Conservation (phyloP, 768 basidiomycete species). For the Lactarius hengduanensis region DNA sequence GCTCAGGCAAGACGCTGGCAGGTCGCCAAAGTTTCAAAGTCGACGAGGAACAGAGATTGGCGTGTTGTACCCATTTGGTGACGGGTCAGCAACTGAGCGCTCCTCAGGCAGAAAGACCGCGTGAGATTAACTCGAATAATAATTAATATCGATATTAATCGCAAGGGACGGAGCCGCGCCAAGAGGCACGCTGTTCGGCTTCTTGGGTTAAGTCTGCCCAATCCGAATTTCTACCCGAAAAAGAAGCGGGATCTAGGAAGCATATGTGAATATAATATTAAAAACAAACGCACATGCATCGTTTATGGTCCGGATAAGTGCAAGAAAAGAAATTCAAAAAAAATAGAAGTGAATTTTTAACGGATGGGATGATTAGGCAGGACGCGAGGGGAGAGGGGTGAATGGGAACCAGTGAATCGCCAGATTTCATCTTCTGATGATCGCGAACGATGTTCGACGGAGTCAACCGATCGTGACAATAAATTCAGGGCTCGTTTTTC, state of each 20-base stretch:
- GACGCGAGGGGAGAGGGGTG: not conserved
- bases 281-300: not conserved
- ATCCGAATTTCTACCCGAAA: slow-evolving; percentile 8
- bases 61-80: slow-evolving; percentile 5
- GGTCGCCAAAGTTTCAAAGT: not conserved
- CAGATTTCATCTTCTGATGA: slow-evolving; percentile 14
- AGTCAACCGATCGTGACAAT: slow-evolving; percentile 21
- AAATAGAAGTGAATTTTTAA: not conserved
- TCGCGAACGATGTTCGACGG: slow-evolving; percentile 5
- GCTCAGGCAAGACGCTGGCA: not conserved
- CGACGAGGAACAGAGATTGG: slow-evolving; percentile 4
- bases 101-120: not conserved
- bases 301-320: not conserved
- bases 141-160: not conserved
- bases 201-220: slow-evolving; percentile 21
- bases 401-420: slow-evolving; percentile 2
- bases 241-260: slow-evolving; percentile 19
- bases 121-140: not conserved
- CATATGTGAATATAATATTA: slow-evolving; percentile 1
- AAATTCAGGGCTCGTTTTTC: slow-evolving; percentile 21
- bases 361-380: not conserved
- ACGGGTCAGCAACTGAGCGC: not conserved
- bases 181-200: slow-evolving; percentile 5
- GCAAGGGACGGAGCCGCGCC: not conserved
- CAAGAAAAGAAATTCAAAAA: not conserved